phyloP scores from a whole-genome alignment of 768 basidiomycete genomes.

The Boletus huronensis region DNA sequence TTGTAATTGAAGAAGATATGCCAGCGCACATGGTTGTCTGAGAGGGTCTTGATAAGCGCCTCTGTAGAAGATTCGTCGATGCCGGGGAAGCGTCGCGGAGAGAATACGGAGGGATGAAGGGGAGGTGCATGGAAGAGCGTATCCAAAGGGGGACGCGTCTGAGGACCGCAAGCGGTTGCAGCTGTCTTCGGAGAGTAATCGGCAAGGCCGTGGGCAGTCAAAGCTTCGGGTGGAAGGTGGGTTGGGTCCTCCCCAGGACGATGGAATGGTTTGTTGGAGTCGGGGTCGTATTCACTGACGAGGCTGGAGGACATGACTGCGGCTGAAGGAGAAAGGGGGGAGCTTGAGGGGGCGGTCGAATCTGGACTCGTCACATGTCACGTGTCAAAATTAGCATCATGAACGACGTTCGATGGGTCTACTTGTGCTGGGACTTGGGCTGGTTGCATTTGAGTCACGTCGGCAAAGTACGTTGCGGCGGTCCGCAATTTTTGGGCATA shows the following conservation, averaged over 20 bases:
- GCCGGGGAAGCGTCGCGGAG: constrained; percentile 37
- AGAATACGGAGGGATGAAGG: constrained; percentile 28
- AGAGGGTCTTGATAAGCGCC: constrained; percentile 39
- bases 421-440: no score
- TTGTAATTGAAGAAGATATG: constrained; percentile 52
- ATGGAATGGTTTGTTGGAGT: constrained; percentile 12
- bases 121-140: constrained; percentile 23
- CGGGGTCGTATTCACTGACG: constrained; percentile 5
- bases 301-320: constrained; percentile 14
- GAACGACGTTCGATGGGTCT: no score
- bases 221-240: constrained; percentile 15
- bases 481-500: no score
- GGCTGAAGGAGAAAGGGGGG: background rate
- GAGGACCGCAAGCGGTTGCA: constrained; percentile 6
- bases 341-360: background rate
- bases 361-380: background rate
- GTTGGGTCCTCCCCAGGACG: constrained; percentile 19
- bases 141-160: constrained; percentile 12
- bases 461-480: no score
- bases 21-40: constrained; percentile 50
- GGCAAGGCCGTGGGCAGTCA: constrained; percentile 20
- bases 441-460: no score
- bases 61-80: constrained; percentile 36
- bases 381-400: background rate
- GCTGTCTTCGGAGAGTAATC: constrained; percentile 21